Conservation (phyloP, 208 protist species). For the Leishmania tropica region DNA sequence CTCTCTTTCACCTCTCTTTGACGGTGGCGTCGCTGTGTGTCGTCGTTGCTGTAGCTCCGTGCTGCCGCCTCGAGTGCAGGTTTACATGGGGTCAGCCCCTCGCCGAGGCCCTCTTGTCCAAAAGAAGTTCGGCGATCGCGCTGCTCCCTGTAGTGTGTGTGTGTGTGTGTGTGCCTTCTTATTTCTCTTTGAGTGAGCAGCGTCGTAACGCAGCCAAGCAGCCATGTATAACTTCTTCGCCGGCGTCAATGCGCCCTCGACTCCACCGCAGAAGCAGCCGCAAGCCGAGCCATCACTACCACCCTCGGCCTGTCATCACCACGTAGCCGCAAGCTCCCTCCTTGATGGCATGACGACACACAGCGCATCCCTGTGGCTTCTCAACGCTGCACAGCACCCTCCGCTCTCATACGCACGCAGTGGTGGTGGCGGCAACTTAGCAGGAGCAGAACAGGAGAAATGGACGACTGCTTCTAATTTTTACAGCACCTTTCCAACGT, state of each 20-base stretch:
- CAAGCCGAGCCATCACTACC: background rate
- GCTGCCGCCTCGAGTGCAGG: no score
- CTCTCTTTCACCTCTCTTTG: background rate
- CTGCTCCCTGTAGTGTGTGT: background rate
- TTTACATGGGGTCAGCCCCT: no score
- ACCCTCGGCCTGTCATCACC: background rate
- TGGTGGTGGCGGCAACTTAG: background rate
- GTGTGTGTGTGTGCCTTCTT: background rate
- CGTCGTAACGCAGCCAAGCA: background rate
- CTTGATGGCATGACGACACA: background rate
- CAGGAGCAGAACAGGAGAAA: background rate
- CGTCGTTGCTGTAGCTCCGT: no score
- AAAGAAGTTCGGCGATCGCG: background rate
- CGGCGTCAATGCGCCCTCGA: background rate
- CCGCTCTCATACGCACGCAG: background rate
- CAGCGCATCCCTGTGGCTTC: background rate
- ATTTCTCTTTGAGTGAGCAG: background rate
- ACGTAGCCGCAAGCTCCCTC: background rate
- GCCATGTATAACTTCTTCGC: background rate
- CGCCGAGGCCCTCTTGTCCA: no score
- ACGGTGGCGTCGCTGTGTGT: no score
- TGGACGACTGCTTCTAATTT: background rate
- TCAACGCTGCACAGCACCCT: background rate
- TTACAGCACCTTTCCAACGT: background rate
- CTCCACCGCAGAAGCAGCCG: slow-evolving; percentile 1